phyloP scores from a whole-genome alignment of 1,139 yeast genomes.

The Arxiozyma slooffiae region DNA sequence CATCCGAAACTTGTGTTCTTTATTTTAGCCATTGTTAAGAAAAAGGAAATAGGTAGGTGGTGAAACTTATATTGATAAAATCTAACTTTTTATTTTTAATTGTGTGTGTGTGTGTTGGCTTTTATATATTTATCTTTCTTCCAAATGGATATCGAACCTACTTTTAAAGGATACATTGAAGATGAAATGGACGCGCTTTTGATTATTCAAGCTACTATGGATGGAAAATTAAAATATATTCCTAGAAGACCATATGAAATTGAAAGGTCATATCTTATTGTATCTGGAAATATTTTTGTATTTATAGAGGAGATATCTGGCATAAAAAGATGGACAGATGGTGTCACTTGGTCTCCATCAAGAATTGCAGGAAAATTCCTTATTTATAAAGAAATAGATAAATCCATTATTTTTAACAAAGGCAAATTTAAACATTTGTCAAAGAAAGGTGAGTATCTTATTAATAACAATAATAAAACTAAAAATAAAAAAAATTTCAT shows the following conservation, averaged over 20 bases:
- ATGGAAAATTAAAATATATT: conserved; percentile 53
- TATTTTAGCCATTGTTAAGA: background rate
- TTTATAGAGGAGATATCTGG: conserved; percentile 77
- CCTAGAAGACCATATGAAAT: conserved; percentile 74
- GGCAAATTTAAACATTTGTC: conserved; percentile 1
- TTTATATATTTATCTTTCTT: background rate
- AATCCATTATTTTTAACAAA: conserved; percentile 2
- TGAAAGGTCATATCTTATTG: conserved; percentile 57
- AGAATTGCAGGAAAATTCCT: conserved; percentile 75
- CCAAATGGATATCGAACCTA: conserved; percentile 38
- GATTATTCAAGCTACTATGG: conserved; percentile 68
- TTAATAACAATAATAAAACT: conserved; percentile 2
- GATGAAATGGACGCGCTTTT: conserved; percentile 76
- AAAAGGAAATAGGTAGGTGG: background rate
- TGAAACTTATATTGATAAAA: too few species aligned
- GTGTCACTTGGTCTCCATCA: conserved; percentile 86
- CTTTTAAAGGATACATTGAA: conserved; percentile 69
- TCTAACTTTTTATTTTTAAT: too few species aligned
- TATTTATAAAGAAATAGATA: conserved; percentile 68
- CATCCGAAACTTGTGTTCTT: background rate
- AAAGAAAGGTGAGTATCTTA: background rate
- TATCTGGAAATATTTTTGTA: conserved; percentile 74
- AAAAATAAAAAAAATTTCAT: background rate
- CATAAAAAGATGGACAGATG: conserved; percentile 91
- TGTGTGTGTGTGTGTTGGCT: too few species aligned